These are phyloP conservation scores for Rhizoclosmatium globosum DNA, from an alignment of 192 early-diverging fungal species.

Conservation along the genomic window DNA sequence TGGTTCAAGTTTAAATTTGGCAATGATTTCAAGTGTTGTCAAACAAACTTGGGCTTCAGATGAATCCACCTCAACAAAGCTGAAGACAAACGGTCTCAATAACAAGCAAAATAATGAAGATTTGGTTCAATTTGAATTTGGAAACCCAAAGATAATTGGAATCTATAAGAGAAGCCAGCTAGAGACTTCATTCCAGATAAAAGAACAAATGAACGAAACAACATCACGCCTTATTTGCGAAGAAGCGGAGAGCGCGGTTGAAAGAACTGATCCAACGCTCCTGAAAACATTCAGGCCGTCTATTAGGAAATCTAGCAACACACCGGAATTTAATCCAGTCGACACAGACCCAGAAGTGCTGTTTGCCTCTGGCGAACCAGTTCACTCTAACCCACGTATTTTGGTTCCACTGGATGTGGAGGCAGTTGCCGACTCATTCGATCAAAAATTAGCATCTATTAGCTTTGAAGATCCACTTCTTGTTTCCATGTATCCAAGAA, in stretches of 20 bases:
- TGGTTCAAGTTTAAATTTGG: constrained; percentile 24
- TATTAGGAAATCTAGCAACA: background rate
- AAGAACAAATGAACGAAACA: background rate
- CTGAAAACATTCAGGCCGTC: background rate
- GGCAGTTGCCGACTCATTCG: background rate
- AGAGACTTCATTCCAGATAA: background rate
- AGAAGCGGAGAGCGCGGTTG: constrained; percentile 6
- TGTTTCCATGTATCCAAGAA: constrained; percentile 21
- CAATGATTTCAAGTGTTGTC: constrained; percentile 19
- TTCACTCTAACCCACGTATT: constrained; percentile 20
- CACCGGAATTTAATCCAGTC: constrained; percentile 16
- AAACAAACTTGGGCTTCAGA: constrained; percentile 15
- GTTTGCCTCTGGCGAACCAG: background rate
- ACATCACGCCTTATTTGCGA: background rate
- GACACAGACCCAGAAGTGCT: background rate
- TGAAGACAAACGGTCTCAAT: background rate
- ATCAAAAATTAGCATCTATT: background rate
- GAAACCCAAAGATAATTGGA: constrained; percentile 30
- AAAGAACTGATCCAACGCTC: constrained; percentile 11
- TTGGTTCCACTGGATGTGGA: constrained; percentile 14
- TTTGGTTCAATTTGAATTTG: constrained; percentile 30
- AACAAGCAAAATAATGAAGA: constrained; percentile 15
- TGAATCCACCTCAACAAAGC: background rate
- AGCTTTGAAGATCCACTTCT: constrained; percentile 15
- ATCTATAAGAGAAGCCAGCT: constrained; percentile 2